Conservation (phyloP, 495 filamentous ascomycete genomes). For the Neurospora africana region DNA sequence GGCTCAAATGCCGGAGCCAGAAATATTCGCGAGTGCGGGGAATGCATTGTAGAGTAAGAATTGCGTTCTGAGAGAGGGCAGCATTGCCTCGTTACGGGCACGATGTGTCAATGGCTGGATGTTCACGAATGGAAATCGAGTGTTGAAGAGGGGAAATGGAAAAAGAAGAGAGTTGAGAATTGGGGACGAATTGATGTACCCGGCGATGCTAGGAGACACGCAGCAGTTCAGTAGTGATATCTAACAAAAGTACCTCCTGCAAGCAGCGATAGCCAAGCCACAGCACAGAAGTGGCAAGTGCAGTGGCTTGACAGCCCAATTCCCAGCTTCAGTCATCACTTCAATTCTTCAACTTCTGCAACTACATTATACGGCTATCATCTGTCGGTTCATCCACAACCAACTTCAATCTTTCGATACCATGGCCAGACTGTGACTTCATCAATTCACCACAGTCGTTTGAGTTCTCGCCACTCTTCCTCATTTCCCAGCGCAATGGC, state of each 20-base stretch:
- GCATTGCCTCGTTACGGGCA: background rate
- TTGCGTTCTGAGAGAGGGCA: background rate
- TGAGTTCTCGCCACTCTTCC: background rate
- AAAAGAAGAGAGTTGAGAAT: background rate
- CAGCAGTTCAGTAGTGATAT: accelerated
- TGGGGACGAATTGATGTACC: background rate
- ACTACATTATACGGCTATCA: background rate
- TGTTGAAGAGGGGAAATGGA: background rate
- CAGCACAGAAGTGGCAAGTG: background rate
- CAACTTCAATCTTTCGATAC: background rate
- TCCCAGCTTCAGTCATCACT: background rate
- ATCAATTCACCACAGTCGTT: background rate
- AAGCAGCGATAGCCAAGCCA: background rate
- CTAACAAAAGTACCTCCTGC: background rate
- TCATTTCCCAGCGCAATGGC: too few relatives aligned
- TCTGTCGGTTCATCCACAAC: background rate
- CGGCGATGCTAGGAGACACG: background rate
- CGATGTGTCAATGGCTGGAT: background rate
- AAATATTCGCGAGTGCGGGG: background rate
- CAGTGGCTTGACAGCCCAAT: background rate
- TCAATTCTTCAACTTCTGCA: background rate
- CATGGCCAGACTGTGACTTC: background rate
- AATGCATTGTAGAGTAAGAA: background rate
- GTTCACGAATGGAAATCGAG: background rate
- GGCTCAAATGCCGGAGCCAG: background rate